Conservation (phyloP, 1,284 basidiomycete genomes). For the Tilletiaria anomala region DNA sequence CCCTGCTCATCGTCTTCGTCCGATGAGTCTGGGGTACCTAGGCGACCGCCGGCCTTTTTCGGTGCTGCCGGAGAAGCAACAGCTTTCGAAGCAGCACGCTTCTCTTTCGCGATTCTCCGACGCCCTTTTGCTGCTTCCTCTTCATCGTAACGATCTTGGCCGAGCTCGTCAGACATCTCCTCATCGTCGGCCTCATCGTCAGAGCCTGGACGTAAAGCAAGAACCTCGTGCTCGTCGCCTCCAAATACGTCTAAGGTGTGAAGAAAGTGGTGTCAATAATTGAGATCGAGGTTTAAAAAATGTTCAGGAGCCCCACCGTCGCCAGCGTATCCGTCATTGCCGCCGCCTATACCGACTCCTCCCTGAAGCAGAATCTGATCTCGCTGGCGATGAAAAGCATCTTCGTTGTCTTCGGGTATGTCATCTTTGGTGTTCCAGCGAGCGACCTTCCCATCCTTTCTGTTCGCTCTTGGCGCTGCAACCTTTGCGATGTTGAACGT, state of each 20-base stretch:
- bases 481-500: not conserved
- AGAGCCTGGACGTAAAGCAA: not conserved
- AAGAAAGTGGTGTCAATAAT: not conserved
- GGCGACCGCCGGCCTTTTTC: constrained; percentile 10
- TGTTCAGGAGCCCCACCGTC: constrained; percentile 40
- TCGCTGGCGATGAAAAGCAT: constrained; percentile 40
- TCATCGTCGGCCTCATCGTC: constrained; percentile 11
- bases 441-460: not conserved
- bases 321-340: not conserved
- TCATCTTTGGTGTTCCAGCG: constrained; percentile 9
- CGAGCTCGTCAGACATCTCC: constrained; percentile 36
- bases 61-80: constrained; percentile 8
- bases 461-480: not conserved
- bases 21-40: constrained; percentile 26
- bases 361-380: constrained; percentile 60
- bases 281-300: not conserved
- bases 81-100: constrained; percentile 6
- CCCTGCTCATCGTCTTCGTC: constrained; percentile 52
- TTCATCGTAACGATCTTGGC: constrained; percentile 26
- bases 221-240: not conserved
- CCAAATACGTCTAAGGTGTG: not conserved
- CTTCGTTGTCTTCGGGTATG: constrained; percentile 24
- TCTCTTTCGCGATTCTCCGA: constrained; percentile 2
- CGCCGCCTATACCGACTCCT: not conserved
- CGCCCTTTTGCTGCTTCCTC: constrained; percentile 11